Base-by-base conservation (phyloP, 1,139 yeast species). In the Saccharomycopsis phalli region DNA sequence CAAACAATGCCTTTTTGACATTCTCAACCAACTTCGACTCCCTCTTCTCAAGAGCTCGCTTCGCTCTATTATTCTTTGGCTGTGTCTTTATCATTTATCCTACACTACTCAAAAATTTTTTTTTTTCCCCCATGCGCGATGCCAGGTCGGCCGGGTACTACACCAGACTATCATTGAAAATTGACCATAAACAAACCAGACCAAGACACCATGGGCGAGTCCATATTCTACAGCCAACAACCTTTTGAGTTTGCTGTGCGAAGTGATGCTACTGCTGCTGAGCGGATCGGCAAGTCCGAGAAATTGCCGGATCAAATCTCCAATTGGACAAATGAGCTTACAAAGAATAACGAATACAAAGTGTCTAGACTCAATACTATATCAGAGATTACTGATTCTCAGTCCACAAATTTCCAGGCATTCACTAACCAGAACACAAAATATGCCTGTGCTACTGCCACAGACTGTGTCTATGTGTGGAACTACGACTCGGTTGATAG, bases 21-120 rank as follows among this genome's bases (percentile, higher is more conserved):
- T 91, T 88, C 60, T 91, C 99, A 11, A 81, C 81, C 40, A 86
- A 62, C 64, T 87, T 91, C 44, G 97, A 78, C 55, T 86, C 95
- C 53, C 76, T 80, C 55, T 82, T 81, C 47, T 88, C 95, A 52
- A 88, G 60, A 11, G 95, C 97, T 60, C 99, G 77, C 67, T 93
- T 93, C 42, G 96, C 76, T 58, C 98, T 86, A 45, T 96, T 96
- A 57, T 81, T 91, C 65, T 87, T 88, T 36, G 99, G 97, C 50
- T 40, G 44, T 17, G 34, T 40, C 25, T 33, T 33, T 5, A 33
- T 33, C 36, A 33, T 33, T 20, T 4, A 10, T 18, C 8, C 6
- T 28, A 28, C 18, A 28, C 6, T 6, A 7, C 25, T 22, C 10
- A 6, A 22, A 18, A 39, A 29, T 31, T 30, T 35, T 34, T 27